Percentiles rank a stretch among this genome's conserved stretches.
Evolutionary conservation across 352 stramenopile species (phyloP).

Genomic region (Phytopythium kandeliae): DNA sequence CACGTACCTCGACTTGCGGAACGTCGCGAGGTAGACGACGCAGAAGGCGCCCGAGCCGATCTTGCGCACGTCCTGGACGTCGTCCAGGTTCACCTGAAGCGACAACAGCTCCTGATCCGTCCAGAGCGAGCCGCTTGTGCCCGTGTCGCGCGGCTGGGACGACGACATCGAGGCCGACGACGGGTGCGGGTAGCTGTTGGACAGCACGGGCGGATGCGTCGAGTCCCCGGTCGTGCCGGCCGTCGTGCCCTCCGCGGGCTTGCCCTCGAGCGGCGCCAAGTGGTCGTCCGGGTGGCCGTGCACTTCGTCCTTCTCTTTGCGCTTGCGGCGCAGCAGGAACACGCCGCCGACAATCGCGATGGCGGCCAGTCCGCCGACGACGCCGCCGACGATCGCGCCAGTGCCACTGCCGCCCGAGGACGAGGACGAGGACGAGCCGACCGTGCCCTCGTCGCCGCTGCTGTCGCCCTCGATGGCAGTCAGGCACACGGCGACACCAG

Average conservation of each 20-base stretch:
- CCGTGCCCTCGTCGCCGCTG: slow-evolving; percentile 1
- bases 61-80: slow-evolving; percentile 34
- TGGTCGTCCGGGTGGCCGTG: neutral
- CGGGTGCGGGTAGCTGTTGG: slow-evolving; percentile 1
- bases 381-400: slow-evolving; percentile 31
- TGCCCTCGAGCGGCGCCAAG: neutral
- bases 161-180: neutral
- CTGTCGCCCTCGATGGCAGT: slow-evolving; percentile 1
- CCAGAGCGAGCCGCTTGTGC: slow-evolving; percentile 26
- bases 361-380: slow-evolving; percentile 33
- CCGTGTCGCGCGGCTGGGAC: neutral
- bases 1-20: slow-evolving; percentile 26
- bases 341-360: slow-evolving; percentile 19
- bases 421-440: neutral
- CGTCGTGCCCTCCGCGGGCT: slow-evolving; percentile 10
- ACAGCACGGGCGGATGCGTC: slow-evolving; percentile 7
- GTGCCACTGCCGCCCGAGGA: slow-evolving; percentile 17
- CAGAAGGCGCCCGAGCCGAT: slow-evolving; percentile 29
- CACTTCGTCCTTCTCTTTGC: slow-evolving; percentile 4
- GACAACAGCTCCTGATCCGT: slow-evolving; percentile 44
- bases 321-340: slow-evolving; percentile 20
- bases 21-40: slow-evolving; percentile 41
- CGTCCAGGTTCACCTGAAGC: slow-evolving; percentile 39
- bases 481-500: slow-evolving; percentile 31
- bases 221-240: slow-evolving; percentile 13